Evolutionary conservation across 225 moss, liverwort and hornwort species (phyloP).

Genomic region (Straminergon stramineum): DNA sequence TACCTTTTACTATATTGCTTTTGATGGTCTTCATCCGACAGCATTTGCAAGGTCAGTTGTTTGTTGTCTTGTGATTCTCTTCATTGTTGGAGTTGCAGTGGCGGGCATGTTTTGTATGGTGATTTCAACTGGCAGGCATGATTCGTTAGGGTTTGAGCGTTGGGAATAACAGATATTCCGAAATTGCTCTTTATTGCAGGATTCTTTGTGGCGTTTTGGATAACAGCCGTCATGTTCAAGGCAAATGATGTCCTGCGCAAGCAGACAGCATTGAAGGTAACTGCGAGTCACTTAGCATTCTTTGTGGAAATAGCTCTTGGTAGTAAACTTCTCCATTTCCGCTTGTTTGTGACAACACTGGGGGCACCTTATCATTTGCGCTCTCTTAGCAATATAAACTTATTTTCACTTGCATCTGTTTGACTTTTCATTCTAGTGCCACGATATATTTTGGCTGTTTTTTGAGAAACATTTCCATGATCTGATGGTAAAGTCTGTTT

Average conservation of each 20-base stretch:
- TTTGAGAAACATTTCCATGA: background rate
- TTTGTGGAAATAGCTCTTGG: background rate
- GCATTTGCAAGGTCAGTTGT: conserved; percentile 72
- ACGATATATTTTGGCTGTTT: background rate
- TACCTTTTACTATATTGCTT: conserved; percentile 81
- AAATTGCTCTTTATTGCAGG: conserved; percentile 31
- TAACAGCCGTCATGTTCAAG: conserved; percentile 80
- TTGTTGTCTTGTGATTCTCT: background rate
- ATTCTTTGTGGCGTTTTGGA: conserved; percentile 88
- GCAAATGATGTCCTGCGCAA: conserved; percentile 86
- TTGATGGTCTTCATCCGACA: conserved; percentile 97
- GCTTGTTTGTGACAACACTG: background rate
- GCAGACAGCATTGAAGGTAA: conserved; percentile 89
- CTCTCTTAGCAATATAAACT: background rate
- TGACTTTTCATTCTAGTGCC: background rate
- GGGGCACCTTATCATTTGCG: background rate
- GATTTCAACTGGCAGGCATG: background rate
- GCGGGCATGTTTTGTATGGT: background rate
- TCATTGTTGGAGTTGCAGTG: background rate
- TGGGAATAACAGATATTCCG: background rate
- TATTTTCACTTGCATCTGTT: background rate
- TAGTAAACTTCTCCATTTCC: background rate
- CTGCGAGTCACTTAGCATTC: background rate
- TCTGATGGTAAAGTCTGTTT: background rate
- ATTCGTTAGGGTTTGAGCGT: background rate